Conservation (phyloP, 192 early-diverging fungal species). For the Spinellus fusiger region DNA sequence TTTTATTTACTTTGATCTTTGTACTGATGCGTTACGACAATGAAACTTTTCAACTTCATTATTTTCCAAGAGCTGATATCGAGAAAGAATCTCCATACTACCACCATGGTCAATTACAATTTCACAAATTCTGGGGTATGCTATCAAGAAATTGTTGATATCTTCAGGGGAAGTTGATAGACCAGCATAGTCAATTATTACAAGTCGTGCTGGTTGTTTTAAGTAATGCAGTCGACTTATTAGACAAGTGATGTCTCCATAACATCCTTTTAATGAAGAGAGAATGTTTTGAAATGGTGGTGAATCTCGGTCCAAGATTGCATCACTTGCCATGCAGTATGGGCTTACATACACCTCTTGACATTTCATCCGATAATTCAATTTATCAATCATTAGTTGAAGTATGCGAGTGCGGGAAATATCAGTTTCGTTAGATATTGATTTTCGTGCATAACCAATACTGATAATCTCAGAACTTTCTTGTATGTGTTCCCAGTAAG, state of each 20-base stretch:
- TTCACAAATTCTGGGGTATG: background rate
- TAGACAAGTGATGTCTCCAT: background rate
- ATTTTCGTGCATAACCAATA: background rate
- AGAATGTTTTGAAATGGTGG: background rate
- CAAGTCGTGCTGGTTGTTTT: background rate
- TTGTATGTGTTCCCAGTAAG: background rate
- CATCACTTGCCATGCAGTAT: background rate
- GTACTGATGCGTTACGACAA: background rate
- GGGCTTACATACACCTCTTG: background rate
- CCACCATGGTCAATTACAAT: conserved; percentile 1
- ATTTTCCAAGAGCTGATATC: background rate
- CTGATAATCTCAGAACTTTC: background rate
- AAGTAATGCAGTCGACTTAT: background rate
- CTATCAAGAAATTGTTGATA: background rate
- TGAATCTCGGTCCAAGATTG: background rate
- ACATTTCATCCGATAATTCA: background rate
- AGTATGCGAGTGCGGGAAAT: background rate
- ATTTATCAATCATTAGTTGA: conserved; percentile 2
- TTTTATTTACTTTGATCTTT: background rate
- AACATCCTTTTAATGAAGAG: background rate
- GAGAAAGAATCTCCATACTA: background rate
- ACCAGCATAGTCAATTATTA: conserved; percentile 1
- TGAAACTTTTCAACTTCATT: background rate
- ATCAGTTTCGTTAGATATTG: background rate
- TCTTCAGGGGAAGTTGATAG: background rate